Evolutionary conservation across 257 asterid species (phyloP).

Genomic region (Lavandula angustifolia): DNA sequence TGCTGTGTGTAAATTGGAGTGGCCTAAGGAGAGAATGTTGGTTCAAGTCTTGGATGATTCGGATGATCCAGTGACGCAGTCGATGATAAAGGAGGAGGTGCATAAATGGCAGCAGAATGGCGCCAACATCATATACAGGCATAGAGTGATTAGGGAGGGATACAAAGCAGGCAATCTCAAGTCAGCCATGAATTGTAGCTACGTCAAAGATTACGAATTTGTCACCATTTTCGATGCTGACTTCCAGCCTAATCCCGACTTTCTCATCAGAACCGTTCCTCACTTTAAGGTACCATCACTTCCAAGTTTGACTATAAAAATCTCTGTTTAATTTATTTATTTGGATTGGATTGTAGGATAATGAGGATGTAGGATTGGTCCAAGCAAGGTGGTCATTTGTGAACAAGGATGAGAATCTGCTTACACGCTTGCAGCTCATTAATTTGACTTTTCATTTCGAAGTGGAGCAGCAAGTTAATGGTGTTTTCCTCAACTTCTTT

Average conservation of each 20-base stretch:
- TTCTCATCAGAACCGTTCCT: constrained; percentile 46
- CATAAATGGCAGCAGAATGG: constrained; percentile 80
- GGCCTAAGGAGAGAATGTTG: constrained; percentile 76
- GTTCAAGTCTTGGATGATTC: constrained; percentile 91
- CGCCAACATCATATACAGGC: constrained; percentile 74
- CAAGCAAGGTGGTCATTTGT: constrained; percentile 97
- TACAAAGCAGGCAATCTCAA: constrained; percentile 62
- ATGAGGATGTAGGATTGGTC: constrained; percentile 86
- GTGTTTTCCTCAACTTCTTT: constrained; percentile 74
- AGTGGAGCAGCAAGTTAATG: constrained; percentile 92
- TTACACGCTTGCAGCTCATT: constrained; percentile 76
- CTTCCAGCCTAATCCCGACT: constrained; percentile 57
- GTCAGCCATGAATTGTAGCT: constrained; percentile 62
- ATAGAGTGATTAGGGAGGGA: constrained; percentile 55
- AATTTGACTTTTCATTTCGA: constrained; percentile 89
- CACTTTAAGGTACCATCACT: constrained; percentile 64
- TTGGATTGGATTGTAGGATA: constrained; percentile 67
- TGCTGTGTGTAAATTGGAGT: constrained; percentile 76
- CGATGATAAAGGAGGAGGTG: constrained; percentile 75
- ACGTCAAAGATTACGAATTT: constrained; percentile 55
- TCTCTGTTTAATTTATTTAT: no score
- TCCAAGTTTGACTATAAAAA: background rate
- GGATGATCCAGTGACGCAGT: constrained; percentile 63
- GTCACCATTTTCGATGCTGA: constrained; percentile 66
- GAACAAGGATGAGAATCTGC: constrained; percentile 83